Base-by-base conservation (phyloP, 1,284 basidiomycete genomes). In the Mycosarcoma maydis region DNA sequence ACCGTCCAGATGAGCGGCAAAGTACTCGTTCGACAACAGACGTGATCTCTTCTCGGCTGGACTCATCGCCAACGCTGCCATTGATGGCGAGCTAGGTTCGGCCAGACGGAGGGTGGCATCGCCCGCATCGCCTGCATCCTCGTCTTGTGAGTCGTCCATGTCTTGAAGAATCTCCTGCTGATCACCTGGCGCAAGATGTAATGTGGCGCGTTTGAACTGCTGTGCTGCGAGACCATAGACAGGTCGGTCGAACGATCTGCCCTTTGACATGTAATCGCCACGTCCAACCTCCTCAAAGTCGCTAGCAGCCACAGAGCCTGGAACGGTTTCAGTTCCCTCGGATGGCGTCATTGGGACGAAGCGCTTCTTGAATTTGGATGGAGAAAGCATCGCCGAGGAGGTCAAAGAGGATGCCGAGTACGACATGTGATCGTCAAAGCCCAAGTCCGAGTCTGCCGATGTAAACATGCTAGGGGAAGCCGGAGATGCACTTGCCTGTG, bases 301-400 rank as follows among this genome's bases (percentile, higher is more conserved):
- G 49, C 59, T 62, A 2, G 46, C 56, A 6, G 60, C 53, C 4
- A 70, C 60, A n/a, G 55, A 59, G 17, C 67, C 67, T 8, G 67
- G 67, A 17, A 70, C 57, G 3, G 67, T 70, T 36, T 70, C 67
- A 4, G 60, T 70, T 13, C 67, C 67, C 34, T 70, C 67, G 1
- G 67, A 70, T 0, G 67, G 67, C 4, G 67, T 65, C 29, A 60
- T 38, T 7, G 48, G 26, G 5, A 58, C 36, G 32, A 55, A 48
- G 4, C 60, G 46, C 23, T 52, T 47, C 29, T 49, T 50, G 29
- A 60, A 29, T 8, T 43, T 41, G 6, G 48, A 33, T 2, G 60
- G 64, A 7, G 49, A 60, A 3, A 59, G 24, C 6, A 36, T 17
- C 0, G 55, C 56, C 16, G 66, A 62, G 11, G 60, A 56, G 11